A percentile compares a stretch with the other conserved stretches of the same genome.
Conservation (phyloP, 2,329 filamentous ascomycete species). For the Alternaria ventricosa region DNA sequence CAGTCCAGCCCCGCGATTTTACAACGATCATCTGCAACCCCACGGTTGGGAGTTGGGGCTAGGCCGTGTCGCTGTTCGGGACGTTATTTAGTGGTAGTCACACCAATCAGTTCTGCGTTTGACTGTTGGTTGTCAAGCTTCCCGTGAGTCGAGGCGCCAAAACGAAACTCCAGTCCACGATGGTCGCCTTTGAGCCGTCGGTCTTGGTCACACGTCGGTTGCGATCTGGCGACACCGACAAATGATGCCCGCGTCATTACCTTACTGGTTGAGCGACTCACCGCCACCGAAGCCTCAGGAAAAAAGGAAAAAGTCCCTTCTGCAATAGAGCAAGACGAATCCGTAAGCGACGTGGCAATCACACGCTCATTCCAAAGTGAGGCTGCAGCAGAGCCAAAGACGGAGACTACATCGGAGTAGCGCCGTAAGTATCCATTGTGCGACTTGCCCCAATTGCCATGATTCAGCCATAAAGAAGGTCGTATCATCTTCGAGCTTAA, state of each 20-base stretch:
- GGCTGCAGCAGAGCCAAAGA: conserved; percentile 5
- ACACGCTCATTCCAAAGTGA: conserved; percentile 6
- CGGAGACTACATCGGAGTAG: conserved; percentile 1
- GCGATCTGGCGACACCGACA: not conserved
- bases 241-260: not conserved
- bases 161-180: not conserved
- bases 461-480: conserved; percentile 20
- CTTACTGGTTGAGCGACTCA: not conserved
- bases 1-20: conserved; percentile 14
- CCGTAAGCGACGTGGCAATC: not conserved
- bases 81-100: not conserved
- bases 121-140: not conserved
- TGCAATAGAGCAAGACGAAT: not conserved
- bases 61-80: not conserved
- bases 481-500: conserved; percentile 9
- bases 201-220: conserved; percentile 1
- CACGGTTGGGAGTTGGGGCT: conserved; percentile 2
- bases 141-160: not conserved
- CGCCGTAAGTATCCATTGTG: conserved; percentile 22
- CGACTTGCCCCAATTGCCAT: conserved; percentile 11
- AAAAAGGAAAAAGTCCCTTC: not conserved
- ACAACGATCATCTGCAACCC: conserved; percentile 8
- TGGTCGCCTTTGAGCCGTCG: not conserved
- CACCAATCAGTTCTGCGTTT: not conserved
- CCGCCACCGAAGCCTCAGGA: not conserved